Evolutionary conservation across 768 basidiomycete genomes (phyloP), one percentile per base, ranked within the genome.

Genomic region (Termitomyces sp.): DNA sequence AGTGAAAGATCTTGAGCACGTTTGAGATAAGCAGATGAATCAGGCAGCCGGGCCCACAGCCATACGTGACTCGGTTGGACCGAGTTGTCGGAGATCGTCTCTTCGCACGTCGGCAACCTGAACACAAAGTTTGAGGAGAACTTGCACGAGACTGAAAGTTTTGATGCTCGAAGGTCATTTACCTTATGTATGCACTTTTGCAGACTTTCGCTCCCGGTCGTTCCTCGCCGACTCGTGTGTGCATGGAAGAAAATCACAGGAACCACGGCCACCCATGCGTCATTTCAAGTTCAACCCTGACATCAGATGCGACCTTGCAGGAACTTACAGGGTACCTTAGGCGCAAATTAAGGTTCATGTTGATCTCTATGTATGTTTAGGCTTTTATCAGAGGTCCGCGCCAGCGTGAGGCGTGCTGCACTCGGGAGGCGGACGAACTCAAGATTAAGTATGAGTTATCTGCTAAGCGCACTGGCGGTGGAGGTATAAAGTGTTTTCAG

Each of bases 221-320:
- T 48, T 29, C 25, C 37, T 37, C 14, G 37, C 20, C 29, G 25
- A 54, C 38, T 29, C 40, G 29, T 43, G 6, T 32, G 17, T 6
- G 38, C 8, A 15, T 15, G 37, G 42, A 9, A 37, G 7, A 54
- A 42, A 17, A 3, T 32, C 42, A 56, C 36, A 8, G 46, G 46
- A 57, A 47, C 46, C 29, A 17, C 32, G 20, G 34, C 14, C 36
- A 8, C 14, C 34, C 36, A 57, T 47, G 56, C 56, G 56, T 57
- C 46, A 57, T 48, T 36, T 48, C 9, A 10, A 10, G 36, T 4
- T 17, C 56, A 46, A 57, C 56, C 56, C 56, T 57, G 56, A 56
- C 38, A 56, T 56, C 11, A 20, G 14, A 47, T 47, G 40, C 9
- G 54, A 56, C 56, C 8, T 36, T 38, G 14, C 25, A 54, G 31